Evolutionary conservation across 1,284 basidiomycete species (phyloP).

Genomic region (Pyrrhoderma noxium): DNA sequence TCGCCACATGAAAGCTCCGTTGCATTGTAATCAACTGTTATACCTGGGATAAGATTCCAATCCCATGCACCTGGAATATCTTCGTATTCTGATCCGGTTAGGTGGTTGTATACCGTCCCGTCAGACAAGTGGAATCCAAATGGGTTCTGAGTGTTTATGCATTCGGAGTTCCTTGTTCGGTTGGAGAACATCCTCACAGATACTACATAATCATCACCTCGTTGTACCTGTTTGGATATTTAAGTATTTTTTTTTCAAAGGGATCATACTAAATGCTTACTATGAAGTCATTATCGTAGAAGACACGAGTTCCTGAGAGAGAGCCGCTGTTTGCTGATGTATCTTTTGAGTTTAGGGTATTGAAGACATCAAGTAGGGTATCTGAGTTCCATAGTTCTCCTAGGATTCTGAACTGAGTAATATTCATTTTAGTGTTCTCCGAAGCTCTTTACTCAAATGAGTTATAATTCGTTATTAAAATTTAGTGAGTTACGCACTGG

Average conservation of each 20-base stretch:
- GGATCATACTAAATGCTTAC: conserved; percentile 27
- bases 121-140: conserved; percentile 63
- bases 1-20: conserved; percentile 41
- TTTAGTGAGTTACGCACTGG: conserved; percentile 36
- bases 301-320: conserved; percentile 56
- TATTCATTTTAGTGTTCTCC: conserved; percentile 48
- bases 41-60: conserved; percentile 68
- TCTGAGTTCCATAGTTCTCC: conserved; percentile 45
- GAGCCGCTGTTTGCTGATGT: conserved; percentile 49
- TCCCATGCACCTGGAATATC: conserved; percentile 65
- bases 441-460: conserved; percentile 36
- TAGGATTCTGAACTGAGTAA: conserved; percentile 43
- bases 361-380: conserved; percentile 35
- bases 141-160: conserved; percentile 55
- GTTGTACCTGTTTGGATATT: conserved; percentile 39
- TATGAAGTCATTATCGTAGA: conserved; percentile 66
- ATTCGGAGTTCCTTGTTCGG: conserved; percentile 58
- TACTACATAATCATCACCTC: conserved; percentile 49
- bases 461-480: neutral
- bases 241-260: neutral
- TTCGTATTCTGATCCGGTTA: conserved; percentile 58
- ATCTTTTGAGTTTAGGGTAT: conserved; percentile 31
- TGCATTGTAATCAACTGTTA: conserved; percentile 50
- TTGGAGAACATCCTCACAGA: conserved; percentile 60
- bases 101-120: conserved; percentile 55